These are phyloP conservation scores for Macadamia integrifolia DNA, from an alignment of 164 flowering plant genomes.

Conservation along the genomic window DNA sequence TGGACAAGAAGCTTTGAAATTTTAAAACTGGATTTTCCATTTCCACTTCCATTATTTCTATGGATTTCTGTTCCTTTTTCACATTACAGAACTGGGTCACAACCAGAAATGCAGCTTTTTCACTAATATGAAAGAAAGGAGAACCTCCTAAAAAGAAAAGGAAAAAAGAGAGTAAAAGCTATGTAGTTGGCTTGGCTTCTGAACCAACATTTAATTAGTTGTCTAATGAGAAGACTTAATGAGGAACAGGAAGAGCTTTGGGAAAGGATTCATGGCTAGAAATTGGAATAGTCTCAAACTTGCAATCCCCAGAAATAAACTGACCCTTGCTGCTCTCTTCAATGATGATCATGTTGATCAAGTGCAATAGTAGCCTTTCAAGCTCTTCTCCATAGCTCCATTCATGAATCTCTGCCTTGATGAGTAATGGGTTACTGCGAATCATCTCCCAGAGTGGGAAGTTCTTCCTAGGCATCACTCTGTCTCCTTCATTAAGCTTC, in stretches of 20 bases:
- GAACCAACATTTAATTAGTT: too few relatives aligned
- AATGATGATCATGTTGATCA: slow-evolving; percentile 18
- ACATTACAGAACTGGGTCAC: too few relatives aligned
- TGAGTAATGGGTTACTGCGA: slow-evolving; percentile 28
- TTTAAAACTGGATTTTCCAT: too few relatives aligned
- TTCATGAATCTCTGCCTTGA: slow-evolving; percentile 55
- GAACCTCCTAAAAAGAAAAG: too few relatives aligned
- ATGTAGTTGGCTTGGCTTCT: too few relatives aligned
- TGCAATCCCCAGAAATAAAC: slow-evolving; percentile 15
- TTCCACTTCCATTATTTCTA: too few relatives aligned
- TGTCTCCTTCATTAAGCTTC: slow-evolving; percentile 45
- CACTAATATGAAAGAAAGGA: too few relatives aligned
- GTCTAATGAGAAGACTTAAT: background rate
- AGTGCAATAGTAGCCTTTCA: slow-evolving; percentile 25
- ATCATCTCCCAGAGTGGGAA: slow-evolving; percentile 71
- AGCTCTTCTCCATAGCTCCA: slow-evolving; percentile 71
- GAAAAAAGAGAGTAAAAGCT: too few relatives aligned
- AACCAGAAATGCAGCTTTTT: too few relatives aligned
- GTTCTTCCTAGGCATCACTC: slow-evolving; percentile 69
- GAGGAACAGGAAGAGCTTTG: slow-evolving; percentile 21
- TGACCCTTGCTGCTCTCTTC: background rate
- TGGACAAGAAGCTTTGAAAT: too few relatives aligned
- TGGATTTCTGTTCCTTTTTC: too few relatives aligned
- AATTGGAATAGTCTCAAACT: slow-evolving; percentile 14
- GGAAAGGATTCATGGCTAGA: slow-evolving; percentile 15